phyloP scores from a whole-genome alignment of 2,329 filamentous ascomycete species.

The Pseudogymnoascus sp. region DNA sequence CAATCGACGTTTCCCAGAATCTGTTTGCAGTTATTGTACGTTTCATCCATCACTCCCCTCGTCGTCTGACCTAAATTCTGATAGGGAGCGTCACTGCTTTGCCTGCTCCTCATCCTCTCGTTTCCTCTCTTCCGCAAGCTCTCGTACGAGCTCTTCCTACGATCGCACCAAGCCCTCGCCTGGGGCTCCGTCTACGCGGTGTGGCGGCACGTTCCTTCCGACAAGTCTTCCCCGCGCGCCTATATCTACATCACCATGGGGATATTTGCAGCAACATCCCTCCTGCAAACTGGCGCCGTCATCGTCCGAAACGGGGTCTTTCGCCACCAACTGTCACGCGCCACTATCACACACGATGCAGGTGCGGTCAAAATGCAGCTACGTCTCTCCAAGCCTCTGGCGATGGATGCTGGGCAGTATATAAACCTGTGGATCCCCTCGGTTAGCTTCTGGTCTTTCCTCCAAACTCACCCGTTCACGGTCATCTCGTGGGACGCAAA shows the following conservation, averaged over 20 bases:
- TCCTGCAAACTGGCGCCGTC: slow-evolving; percentile 11
- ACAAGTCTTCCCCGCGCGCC: slow-evolving; percentile 10
- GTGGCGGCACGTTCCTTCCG: not conserved
- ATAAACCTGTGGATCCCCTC: not conserved
- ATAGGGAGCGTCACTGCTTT: not conserved
- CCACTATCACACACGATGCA: slow-evolving; percentile 9
- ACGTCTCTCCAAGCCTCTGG: slow-evolving; percentile 14
- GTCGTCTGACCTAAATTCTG: not conserved
- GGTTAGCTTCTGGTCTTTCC: not conserved
- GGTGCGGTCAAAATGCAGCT: slow-evolving; percentile 11
- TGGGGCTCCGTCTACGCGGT: no score
- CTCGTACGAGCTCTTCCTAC: slow-evolving; percentile 12
- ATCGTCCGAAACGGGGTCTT: slow-evolving; percentile 15
- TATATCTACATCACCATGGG: slow-evolving; percentile 16
- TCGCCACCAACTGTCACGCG: not conserved
- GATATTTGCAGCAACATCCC: slow-evolving; percentile 9
- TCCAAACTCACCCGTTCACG: not conserved
- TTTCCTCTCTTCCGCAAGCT: slow-evolving; percentile 12
- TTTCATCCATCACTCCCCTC: not conserved
- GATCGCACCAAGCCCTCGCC: no score
- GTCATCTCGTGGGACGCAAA: slow-evolving; percentile 19
- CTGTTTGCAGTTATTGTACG: slow-evolving; percentile 9
- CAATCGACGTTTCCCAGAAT: slow-evolving; percentile 12
- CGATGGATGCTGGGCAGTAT: slow-evolving; percentile 17
- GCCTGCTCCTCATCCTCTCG: slow-evolving; percentile 13